These are phyloP conservation scores for Cytospora leucostoma DNA, from an alignment of 2,329 filamentous ascomycete genomes.

Conservation along the genomic window DNA sequence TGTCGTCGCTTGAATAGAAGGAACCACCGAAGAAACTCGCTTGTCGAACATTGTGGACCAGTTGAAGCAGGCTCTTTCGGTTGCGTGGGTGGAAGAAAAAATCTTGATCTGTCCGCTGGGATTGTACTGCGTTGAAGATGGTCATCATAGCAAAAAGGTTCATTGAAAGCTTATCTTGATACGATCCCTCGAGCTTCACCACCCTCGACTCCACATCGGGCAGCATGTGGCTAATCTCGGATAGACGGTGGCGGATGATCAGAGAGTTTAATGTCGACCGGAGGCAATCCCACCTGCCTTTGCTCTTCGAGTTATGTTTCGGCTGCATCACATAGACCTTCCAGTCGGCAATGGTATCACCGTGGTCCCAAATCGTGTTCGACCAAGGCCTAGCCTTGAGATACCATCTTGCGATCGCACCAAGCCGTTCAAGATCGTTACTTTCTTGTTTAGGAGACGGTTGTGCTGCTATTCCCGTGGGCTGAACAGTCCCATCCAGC, in stretches of 20 bases:
- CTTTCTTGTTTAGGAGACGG: constrained; percentile 54
- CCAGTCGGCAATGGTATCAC: constrained; percentile 68
- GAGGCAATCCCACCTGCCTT: constrained; percentile 64
- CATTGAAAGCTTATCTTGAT: constrained; percentile 78
- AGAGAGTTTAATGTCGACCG: constrained; percentile 71
- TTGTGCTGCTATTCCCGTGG: constrained; percentile 33
- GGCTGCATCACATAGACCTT: constrained; percentile 68
- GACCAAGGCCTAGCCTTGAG: constrained; percentile 79
- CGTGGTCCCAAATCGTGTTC: constrained; percentile 55
- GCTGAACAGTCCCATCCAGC: constrained; percentile 49
- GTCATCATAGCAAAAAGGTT: constrained; percentile 86
- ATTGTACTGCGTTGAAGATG: constrained; percentile 84
- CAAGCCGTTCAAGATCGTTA: constrained; percentile 66
- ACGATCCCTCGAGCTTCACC: constrained; percentile 76
- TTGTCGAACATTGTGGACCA: constrained; percentile 79
- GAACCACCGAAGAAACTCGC: constrained; percentile 84
- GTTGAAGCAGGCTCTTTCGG: constrained; percentile 61
- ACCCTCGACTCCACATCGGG: constrained; percentile 73
- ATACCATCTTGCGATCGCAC: constrained; percentile 69
- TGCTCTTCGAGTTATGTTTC: constrained; percentile 51
- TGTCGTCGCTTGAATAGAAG: constrained; percentile 67
- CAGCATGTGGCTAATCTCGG: constrained; percentile 69
- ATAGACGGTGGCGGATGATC: constrained; percentile 76
- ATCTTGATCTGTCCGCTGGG: constrained; percentile 78
- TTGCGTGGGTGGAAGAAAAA: constrained; percentile 87